These are phyloP conservation scores for Fraxinus sp. DNA, from an alignment of 305 asterid genomes.

Conservation along the genomic window DNA sequence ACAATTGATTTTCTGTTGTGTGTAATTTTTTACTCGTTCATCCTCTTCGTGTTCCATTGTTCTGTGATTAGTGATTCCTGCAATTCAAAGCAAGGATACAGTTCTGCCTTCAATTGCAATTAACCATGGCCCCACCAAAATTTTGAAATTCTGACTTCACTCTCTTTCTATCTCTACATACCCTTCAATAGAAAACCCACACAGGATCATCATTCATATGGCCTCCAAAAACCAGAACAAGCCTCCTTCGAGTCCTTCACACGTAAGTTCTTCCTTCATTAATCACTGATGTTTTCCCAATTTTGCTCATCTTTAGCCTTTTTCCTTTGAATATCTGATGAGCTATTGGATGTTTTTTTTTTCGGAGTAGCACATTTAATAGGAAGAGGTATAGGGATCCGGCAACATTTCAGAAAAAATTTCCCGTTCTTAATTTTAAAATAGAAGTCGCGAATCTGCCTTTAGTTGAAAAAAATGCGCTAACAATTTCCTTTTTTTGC, in stretches of 20 bases:
- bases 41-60: slow-evolving; percentile 18
- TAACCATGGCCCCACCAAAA: slow-evolving; percentile 40
- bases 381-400: not conserved
- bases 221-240: slow-evolving; percentile 51
- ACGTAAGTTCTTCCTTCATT: slow-evolving; percentile 30
- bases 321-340: not conserved
- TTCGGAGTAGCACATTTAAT: not conserved
- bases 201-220: slow-evolving; percentile 37
- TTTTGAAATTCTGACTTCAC: slow-evolving; percentile 16
- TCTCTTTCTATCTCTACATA: slow-evolving; percentile 20
- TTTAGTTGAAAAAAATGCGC: not conserved
- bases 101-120: slow-evolving; percentile 40
- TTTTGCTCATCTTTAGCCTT: not conserved
- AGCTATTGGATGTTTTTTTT: not conserved
- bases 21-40: slow-evolving; percentile 14
- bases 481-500: not conserved
- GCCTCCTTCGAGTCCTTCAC: slow-evolving; percentile 45
- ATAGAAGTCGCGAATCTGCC: not conserved
- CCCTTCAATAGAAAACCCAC: slow-evolving; percentile 2
- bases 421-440: not conserved
- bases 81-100: slow-evolving; percentile 44
- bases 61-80: slow-evolving; percentile 34
- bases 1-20: slow-evolving; percentile 7
- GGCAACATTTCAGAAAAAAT: not conserved
- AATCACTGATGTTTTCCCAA: not conserved